Base-by-base conservation (phyloP, 1,139 yeast genomes). In the Geotrichum histeridarum region DNA sequence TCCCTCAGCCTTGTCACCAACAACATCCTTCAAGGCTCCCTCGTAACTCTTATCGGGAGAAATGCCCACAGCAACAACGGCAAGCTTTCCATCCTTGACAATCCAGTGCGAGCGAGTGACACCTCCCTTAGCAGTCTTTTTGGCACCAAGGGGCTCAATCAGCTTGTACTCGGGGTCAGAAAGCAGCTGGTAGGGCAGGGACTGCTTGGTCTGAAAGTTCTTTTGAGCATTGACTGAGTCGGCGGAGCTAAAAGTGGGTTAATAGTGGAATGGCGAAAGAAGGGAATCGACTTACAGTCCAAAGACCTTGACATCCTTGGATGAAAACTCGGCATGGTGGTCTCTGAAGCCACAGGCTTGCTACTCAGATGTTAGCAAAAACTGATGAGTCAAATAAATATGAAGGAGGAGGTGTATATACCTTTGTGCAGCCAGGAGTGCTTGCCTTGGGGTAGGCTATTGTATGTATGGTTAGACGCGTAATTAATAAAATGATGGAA, bases 331-430 rank as follows among this genome's bases (percentile, higher is more conserved):
- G 11, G 77, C 75, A 66, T 73, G 83, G 62, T 80, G 80, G 61
- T 80, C 83, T 64, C 93, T 83, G 70, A 86, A 93, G 0, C 96
- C 97, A 69, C 87, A 80, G 1, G 90, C 97, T 72, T 93, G 99
- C 64, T 90, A 41, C 32, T 33, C 39, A 14, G 22, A 36, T 17
- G 41, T 37, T 30, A 45, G 42, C n/a, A n/a, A 36, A n/a, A 50
- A 0, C 94, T 53, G 41, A 56, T 54, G 12, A 35, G 33, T 38
- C 32, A 33, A 17, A 38, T n/a, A 14, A 30, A 35, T 15, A 7
- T 12, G 5, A 9, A 15, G 27, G 27, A 5, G 27, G 15, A 8
- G 14, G 11, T 8, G 11, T 39, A 39, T 48, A n/a, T 52, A 52
- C 55, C 48, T 48, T 53, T 18, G 76, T 90, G 70, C 98, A 91